Base-by-base conservation (phyloP, 306 rosid species). In the Dicorynia guianensis region DNA sequence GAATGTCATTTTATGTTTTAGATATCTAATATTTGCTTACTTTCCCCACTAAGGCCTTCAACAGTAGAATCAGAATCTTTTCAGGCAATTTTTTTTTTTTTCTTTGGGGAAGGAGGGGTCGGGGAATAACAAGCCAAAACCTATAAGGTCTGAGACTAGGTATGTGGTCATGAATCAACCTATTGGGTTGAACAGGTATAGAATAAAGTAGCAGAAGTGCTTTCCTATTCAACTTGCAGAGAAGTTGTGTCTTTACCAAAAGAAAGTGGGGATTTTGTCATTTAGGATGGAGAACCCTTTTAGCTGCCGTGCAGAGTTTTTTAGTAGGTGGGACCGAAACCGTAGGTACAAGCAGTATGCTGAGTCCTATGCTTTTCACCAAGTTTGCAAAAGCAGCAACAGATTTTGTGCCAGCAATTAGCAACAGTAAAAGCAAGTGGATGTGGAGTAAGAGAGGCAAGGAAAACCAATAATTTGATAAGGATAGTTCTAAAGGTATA, bases 261-360 rank as follows among this genome's bases (percentile, higher is more conserved):
- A 65, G 71, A 64, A 70, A 47, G 80, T 81, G 82, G 74, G 82
- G 75, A 78, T 58, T 62, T 76, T 79, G 68, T 79, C 78, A 72
- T 63, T 55, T 54, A 67, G 18, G 25, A 65, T 61, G 6, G 48
- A 59, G 70, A 63, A 10, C 18, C 66, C 43, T 48, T 74, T 36
- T 36, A 57, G 71, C 71, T 50, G 65, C 62, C 63, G 52, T 49
- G 48, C 34, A 48, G 1, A 56, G 4, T 55, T 52, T 71, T 70
- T 72, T 59, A 79, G 82, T 79, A 81, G 85, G 85, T 66, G 85
- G 86, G 88, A 8, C 83, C 83, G 20, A 72, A 72, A 74, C 67
- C 75, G 33, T 54, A 61, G 75, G 81, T 69, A 70, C 64, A 52
- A 81, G 72, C 78, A 78, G 36, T 40, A 30, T 55, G 64, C 71